Conservation (phyloP, 371 early-diverging fungal genomes). For the Coemansia sp. region DNA sequence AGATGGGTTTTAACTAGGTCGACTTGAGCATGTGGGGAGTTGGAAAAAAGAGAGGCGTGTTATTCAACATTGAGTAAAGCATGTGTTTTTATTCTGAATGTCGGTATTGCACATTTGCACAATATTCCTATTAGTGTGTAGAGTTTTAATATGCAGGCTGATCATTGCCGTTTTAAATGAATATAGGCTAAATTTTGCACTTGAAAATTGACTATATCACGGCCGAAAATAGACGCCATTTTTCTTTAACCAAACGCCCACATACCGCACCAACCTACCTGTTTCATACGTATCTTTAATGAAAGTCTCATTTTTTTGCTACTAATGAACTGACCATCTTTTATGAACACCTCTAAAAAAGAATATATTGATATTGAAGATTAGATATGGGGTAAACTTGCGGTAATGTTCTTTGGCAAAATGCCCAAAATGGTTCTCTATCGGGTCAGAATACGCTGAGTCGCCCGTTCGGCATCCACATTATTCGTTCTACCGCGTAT, state of each 20-base stretch:
- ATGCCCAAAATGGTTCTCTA: constrained; percentile 11
- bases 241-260: neutral
- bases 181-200: neutral
- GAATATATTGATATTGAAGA: neutral
- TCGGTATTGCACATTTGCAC: neutral
- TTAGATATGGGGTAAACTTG: constrained; percentile 15
- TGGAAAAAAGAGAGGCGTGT: too few species aligned
- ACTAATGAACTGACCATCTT: neutral
- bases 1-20: too few species aligned
- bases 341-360: neutral
- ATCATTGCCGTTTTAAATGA: neutral
- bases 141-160: neutral
- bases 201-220: neutral
- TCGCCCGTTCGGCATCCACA: constrained; percentile 8
- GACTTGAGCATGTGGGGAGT: too few species aligned
- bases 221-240: neutral
- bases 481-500: constrained; percentile 6
- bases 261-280: neutral
- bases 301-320: neutral
- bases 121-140: neutral
- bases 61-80: too few species aligned
- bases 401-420: constrained; percentile 15
- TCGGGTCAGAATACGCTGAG: constrained; percentile 5
- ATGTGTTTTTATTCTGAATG: neutral
- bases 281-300: neutral